Percentiles rank a stretch among this genome's conserved stretches.
phyloP scores from a whole-genome alignment of 495 filamentous ascomycete genomes.

The Rostrohypoxylon terebratum region DNA sequence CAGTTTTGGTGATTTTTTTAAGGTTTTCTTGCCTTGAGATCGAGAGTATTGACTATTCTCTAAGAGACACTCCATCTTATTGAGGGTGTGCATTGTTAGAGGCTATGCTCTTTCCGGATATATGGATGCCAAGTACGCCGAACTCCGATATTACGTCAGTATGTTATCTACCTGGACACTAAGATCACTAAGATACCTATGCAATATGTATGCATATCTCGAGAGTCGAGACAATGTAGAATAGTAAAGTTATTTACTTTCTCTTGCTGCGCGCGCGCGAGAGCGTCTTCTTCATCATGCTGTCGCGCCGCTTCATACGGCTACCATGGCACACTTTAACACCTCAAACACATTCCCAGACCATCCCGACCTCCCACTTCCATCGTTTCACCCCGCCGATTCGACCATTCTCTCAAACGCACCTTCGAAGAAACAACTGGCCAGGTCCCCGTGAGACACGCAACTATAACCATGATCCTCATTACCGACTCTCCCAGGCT shows the following conservation, averaged over 20 bases:
- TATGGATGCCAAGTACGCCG: background rate
- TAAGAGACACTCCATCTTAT: background rate
- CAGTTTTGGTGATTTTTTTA: background rate
- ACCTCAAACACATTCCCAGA: background rate
- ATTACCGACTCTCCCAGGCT: conserved; percentile 49
- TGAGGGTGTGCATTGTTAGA: background rate
- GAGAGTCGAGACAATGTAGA: background rate
- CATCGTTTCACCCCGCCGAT: conserved; percentile 12
- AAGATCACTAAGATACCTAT: background rate
- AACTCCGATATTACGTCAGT: conserved; percentile 5
- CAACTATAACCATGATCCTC: conserved; percentile 36
- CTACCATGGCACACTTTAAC: conserved; percentile 21
- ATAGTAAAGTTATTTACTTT: background rate
- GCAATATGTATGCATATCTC: no score
- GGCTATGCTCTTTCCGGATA: background rate
- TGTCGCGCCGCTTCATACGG: conserved; percentile 24
- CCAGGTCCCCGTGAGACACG: conserved; percentile 38
- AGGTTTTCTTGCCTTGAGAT: background rate
- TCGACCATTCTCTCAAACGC: conserved; percentile 46
- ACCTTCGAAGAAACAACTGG: conserved; percentile 38
- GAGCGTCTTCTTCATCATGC: conserved; percentile 24
- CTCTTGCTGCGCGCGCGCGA: background rate
- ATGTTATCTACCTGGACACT: background rate
- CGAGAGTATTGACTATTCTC: background rate
- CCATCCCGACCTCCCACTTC: background rate